A percentile compares a stretch with the other conserved stretches of the same genome.
Conservation (phyloP, 306 rosid species). For the Lathyrus sativus region DNA sequence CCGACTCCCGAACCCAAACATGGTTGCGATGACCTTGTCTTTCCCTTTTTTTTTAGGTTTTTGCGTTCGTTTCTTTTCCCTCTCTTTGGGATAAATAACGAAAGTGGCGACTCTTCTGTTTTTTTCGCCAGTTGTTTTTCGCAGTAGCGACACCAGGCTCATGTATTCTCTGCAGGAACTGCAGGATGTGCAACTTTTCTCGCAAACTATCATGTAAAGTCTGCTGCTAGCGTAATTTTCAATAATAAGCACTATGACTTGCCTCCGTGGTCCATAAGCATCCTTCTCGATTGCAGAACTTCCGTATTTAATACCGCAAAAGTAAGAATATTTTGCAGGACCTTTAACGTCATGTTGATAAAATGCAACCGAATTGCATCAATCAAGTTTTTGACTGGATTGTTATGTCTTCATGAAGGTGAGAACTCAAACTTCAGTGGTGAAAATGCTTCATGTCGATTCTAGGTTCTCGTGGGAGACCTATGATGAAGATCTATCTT, state of each 20-base stretch:
- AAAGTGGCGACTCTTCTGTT: too few relatives aligned
- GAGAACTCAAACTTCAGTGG: constrained; percentile 61
- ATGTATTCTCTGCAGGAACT: constrained; percentile 63
- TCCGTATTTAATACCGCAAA: constrained; percentile 80
- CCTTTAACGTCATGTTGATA: neutral
- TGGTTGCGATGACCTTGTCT: too few relatives aligned
- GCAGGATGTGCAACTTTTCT: constrained; percentile 87
- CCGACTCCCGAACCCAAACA: too few relatives aligned
- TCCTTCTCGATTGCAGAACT: constrained; percentile 86
- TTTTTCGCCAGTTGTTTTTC: too few relatives aligned
- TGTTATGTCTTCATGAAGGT: constrained; percentile 58
- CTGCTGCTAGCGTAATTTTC: constrained; percentile 67
- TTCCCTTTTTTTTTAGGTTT: too few relatives aligned
- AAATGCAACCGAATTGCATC: neutral
- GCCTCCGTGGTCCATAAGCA: constrained; percentile 98
- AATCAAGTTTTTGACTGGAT: constrained; percentile 29
- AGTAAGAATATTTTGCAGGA: constrained; percentile 46
- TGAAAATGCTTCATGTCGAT: constrained; percentile 59
- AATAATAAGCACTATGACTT: constrained; percentile 68
- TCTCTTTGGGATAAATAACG: too few relatives aligned
- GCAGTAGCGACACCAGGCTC: too few relatives aligned
- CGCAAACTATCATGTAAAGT: constrained; percentile 58
- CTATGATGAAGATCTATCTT: constrained; percentile 79
- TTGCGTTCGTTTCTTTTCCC: too few relatives aligned
- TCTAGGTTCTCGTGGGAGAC: constrained; percentile 71